Conservation (phyloP, 2,329 filamentous ascomycete genomes). For the Magnaporthales sp. region DNA sequence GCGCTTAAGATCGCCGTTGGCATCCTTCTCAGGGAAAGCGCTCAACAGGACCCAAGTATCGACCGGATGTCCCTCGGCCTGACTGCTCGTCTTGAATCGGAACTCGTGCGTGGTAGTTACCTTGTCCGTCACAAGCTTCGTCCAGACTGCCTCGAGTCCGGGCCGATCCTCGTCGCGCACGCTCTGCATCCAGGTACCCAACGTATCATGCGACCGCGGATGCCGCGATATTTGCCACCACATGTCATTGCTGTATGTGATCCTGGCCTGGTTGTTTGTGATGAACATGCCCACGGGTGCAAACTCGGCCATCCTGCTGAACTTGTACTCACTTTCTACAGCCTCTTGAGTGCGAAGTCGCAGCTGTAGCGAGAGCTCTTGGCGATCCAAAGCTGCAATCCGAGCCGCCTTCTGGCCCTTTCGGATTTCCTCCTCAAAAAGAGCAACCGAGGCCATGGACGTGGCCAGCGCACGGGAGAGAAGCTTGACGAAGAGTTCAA, state of each 20-base stretch:
- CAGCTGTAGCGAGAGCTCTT: slow-evolving; percentile 56
- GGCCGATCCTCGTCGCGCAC: slow-evolving; percentile 37
- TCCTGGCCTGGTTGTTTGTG: slow-evolving; percentile 52
- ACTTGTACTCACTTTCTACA: slow-evolving; percentile 50
- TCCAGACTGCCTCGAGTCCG: slow-evolving; percentile 27
- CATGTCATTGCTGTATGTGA: slow-evolving; percentile 64
- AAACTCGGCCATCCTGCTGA: slow-evolving; percentile 63
- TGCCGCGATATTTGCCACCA: slow-evolving; percentile 46
- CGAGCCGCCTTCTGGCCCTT: slow-evolving; percentile 47
- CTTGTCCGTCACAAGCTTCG: slow-evolving; percentile 27
- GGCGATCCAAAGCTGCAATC: slow-evolving; percentile 58
- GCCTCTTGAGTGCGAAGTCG: slow-evolving; percentile 43
- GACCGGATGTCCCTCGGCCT: background rate
- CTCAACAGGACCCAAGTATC: slow-evolving; percentile 35
- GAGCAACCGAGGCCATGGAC: slow-evolving; percentile 59
- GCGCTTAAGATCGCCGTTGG: slow-evolving; percentile 35
- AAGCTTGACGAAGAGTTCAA: slow-evolving; percentile 55
- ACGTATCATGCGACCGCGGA: slow-evolving; percentile 7
- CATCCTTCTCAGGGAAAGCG: slow-evolving; percentile 39
- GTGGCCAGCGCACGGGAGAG: slow-evolving; percentile 51
- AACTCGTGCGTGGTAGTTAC: slow-evolving; percentile 36
- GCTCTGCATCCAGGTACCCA: slow-evolving; percentile 31
- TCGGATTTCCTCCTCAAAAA: slow-evolving; percentile 63
- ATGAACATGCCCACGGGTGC: slow-evolving; percentile 72
- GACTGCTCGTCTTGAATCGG: slow-evolving; percentile 23